Evolutionary conservation across 139 green algal species (phyloP), one percentile per base, ranked within the genome.

Genomic region (Coelastrella sp.): DNA sequence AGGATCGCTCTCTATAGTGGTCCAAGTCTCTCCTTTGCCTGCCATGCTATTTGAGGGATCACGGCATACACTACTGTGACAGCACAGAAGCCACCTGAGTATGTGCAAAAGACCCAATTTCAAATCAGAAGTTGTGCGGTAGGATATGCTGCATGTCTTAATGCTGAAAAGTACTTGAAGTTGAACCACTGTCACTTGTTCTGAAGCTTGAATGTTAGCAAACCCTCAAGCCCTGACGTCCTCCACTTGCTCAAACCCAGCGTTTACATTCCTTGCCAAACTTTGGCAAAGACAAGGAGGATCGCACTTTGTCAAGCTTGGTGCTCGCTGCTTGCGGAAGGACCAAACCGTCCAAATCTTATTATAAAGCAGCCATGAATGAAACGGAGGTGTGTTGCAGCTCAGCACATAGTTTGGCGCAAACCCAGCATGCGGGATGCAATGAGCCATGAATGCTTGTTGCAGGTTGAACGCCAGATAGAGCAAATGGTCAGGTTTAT

Each of bases 401-500:
- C 25, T 35, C 78, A 61, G 78, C 78, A 25, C 15, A 9, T 14
- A 11, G 4, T 59, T 59, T 59, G 59, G 15, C 25, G 25, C 27
- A 78, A 87, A 78, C 82, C 49, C 57, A 68, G 56, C 56, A 66
- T 14, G 56, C 22, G 49, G 65, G 49, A 6, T 81, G 63, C 12
- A 88, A 25, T 35, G 72, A 66, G 57, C 19, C 84, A n/a, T n/a
- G n/a, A n/a, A n/a, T 80, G 68, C 68, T n/a, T 72, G 4, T 25
- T 78, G 86, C 78, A 98, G 96, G 97, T 98, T 9, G 94, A 95
- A 63, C 94, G 92, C 20, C 96, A 98, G 93, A 98, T 99, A 66
- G 94, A 97, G 82, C 96, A 99, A 94, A 99, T 99, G 98, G 97
- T 99, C 65, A 93, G 96, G 25, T 99, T 99, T 91, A 99, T 99